Base-by-base conservation (phyloP, 129 eudicot genomes). In the Dittrichia graveolens region DNA sequence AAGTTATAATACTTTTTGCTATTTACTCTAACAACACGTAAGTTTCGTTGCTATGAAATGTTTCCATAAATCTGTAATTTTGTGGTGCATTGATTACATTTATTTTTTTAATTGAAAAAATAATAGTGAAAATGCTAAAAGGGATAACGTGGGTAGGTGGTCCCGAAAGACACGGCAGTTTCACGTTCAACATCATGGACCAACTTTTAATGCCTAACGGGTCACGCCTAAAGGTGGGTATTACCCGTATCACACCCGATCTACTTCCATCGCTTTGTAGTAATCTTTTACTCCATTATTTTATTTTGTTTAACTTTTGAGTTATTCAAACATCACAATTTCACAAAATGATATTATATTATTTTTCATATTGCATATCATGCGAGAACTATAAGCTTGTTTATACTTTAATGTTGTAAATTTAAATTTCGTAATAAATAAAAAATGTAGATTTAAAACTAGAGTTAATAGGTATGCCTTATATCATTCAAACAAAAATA, bases 141-240 rank as follows among this genome's bases (percentile, higher is more conserved):
- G 18, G 46, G 56, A 67, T 67, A 67, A 47, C 4, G 46, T 37
- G 19, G 56, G 49, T 24, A 67, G 37, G 45, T 72, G 68, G 59
- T 57, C 76, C 76, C 76, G 43, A 14, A 10, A 71, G 35, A 59
- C 40, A 58, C 16, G 77, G 48, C 68, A 59, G 48, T 47, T 58
- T 59, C 67, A 58, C 76, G 76, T 72, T 71, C 67, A 8, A 44
- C 58, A 58, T 72, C 16, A 58, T 72, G 76, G 76, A 46, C 76
- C 76, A 58, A 13, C 76, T 72, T 72, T 72, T 59, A 72, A 72
- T 72, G 68, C 68, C 69, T 16, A 72, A 59, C 34, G 59, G 77
- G 58, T 72, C 77, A 72, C 69, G 77, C 77, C 77, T 59, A 72
- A 72, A 72, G 76, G 46, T 72, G 76, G 67, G 76, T 72, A 45